Base-by-base conservation (phyloP, 495 filamentous ascomycete species). In the Neurospora sp. region DNA sequence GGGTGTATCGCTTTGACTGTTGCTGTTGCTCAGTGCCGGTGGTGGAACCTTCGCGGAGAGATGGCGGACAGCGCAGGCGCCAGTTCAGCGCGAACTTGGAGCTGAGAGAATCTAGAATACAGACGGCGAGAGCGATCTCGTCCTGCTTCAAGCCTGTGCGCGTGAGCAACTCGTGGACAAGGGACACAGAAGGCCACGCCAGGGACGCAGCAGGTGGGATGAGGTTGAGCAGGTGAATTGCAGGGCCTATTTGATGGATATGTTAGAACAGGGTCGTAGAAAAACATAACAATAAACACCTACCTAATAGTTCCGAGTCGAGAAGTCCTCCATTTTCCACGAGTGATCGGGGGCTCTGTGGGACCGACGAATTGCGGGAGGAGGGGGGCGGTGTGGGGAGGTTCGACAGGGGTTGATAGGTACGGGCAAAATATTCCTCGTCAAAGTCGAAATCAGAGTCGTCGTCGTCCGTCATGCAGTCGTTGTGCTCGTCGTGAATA, bases 361-460 rank as follows among this genome's bases (percentile, higher is more conserved):
- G 74, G 65, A 78, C 80, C 73, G 79, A 81, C 5, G 82, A 82
- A 74, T 78, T 81, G 76, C 78, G 80, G 39, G 83, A 83, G 31
- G 86, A 87, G 8, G 82, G 83, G 39, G 88, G 88, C 40, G 88
- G 88, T 8, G 88, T 90, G 22, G 88, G 88, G 38, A 90, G 82
- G 74, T 86, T 87, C 7, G 87, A 89, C 39, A 90, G 79, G 18
- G 88, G 88, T 39, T 85, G 85, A 77, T 88, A 90, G 71, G 84
- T 87, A 47, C 84, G 82, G 42, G 82, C 82, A 74, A 89, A 88
- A 76, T 88, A 88, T 45, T 82, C 80, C 70, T 87, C 85, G 79
- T 86, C 84, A 73, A 85, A 85, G 70, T 84, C 82, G 74, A 81
- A 82, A 65, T 65, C 53, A 65, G 53, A 65, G 40, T 85, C 82